A percentile compares a stretch with the other conserved stretches of the same genome.
Evolutionary conservation across 129 eudicot species (phyloP).

Genomic region (Escallonia rubra): DNA sequence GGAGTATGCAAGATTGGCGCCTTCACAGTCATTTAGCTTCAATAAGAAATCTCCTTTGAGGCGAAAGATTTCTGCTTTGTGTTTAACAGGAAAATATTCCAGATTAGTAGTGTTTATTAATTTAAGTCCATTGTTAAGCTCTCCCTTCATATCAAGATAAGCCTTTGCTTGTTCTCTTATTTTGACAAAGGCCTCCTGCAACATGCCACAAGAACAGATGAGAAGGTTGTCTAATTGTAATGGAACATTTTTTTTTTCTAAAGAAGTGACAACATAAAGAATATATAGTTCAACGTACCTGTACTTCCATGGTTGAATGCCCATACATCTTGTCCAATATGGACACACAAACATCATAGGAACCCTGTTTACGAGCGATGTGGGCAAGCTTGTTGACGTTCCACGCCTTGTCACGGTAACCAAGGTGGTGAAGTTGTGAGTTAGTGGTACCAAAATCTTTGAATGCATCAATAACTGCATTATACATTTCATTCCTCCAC

Average conservation of each 20-base stretch:
- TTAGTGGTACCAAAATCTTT: conserved; percentile 69
- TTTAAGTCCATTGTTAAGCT: conserved; percentile 88
- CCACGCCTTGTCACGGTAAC: conserved; percentile 99
- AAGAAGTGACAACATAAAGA: background rate
- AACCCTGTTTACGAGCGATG: conserved; percentile 85
- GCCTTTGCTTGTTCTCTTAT: conserved; percentile 99
- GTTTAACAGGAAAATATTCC: conserved; percentile 90
- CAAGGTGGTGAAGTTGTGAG: conserved; percentile 93
- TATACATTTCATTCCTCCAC: conserved; percentile 98
- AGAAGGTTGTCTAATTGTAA: background rate
- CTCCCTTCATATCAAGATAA: conserved; percentile 94
- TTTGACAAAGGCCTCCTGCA: conserved; percentile 94
- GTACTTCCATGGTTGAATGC: conserved; percentile 98
- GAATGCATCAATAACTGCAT: conserved; percentile 77
- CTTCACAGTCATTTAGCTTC: conserved; percentile 92
- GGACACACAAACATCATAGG: conserved; percentile 87
- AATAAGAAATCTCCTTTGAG: conserved; percentile 89
- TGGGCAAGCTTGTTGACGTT: conserved; percentile 97
- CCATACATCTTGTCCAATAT: conserved; percentile 97
- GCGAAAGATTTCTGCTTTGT: conserved; percentile 92
- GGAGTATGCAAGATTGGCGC: conserved; percentile 90
- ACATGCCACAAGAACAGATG: conserved; percentile 12
- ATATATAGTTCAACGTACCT: conserved; percentile 36
- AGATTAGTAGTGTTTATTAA: conserved; percentile 92
- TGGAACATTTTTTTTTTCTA: too few species aligned